Evolutionary conservation across 495 filamentous ascomycete species (phyloP), one percentile per base, ranked within the genome.

Genomic region (Penicilliopsis zonata): DNA sequence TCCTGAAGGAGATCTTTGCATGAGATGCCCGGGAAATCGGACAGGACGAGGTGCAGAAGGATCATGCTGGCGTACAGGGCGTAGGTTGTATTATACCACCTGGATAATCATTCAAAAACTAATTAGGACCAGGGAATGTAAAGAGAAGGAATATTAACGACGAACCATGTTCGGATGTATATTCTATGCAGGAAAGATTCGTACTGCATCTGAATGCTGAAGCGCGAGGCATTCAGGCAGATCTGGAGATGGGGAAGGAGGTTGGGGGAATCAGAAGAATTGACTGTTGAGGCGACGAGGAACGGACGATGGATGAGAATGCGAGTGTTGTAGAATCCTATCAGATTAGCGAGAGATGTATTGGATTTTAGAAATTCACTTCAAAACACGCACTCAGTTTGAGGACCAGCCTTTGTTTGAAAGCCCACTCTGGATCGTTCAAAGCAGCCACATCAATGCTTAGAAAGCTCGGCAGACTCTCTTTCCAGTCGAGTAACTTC

Each of bases 21-120:
- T 26, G 32, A 3, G 37, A 53, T 36, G 20, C 31, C 10, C 18
- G 42, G 26, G 42, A 43, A 31, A 32, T 42, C n/a, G 39, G 53
- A 18, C 38, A 51, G 21, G 40, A 52, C 4, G 34, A 46, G 5
- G 41, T 36, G 19, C 19, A 36, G 10, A 36, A 51, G 12, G 36
- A 48, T 37, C 49, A 52, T 52, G 28, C 42, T 40, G 18, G 42
- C 44, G 29, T 52, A 49, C 12, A 49, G 38, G 14, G 45, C 46
- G 35, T 52, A 52, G 22, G 49, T 49, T 22, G 45, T 52, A 20
- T 46, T 52, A 24, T 49, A 52, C 49, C 48, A 52, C 48, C 48
- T 52, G 30, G 6, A 6, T 23, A 6, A 23, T 23, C 10, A 10
- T 10, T 6, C 10, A 6, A 10, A 6, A 6, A 23, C 10, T 10